Base-by-base conservation (phyloP, 1,284 basidiomycete genomes). In the Pyrrhoderma noxium region DNA sequence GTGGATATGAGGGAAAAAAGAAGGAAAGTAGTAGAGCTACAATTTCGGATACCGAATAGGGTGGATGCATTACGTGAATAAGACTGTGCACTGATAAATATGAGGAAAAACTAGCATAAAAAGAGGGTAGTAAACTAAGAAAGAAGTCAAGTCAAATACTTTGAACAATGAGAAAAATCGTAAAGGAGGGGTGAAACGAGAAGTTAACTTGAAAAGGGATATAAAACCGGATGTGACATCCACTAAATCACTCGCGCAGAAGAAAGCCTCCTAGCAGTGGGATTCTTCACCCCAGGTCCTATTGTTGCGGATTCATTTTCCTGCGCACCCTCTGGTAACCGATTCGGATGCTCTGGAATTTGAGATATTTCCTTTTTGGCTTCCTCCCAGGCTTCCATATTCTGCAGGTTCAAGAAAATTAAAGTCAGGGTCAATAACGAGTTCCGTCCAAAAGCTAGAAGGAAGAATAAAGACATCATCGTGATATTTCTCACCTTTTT, bases 351-450 rank as follows among this genome's bases (percentile, higher is more conserved):
- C 57, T 85, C 81, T 45, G 90, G 85, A 64, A 99, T 93, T 64
- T 84, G 85, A 44, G 82, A 80, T 58, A 96, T 89, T 61, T 94
- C 93, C 57, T 78, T 79, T 73, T 93, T 93, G 8, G 93, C 95
- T 60, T 92, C 91, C 69, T 96, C 86, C 95, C 95, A 99, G 50
- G 88, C 89, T 62, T 95, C 89, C 52, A 98, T 74, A 67, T 98
- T 98, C 93, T 96, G 61, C 18, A 49, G 42, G 27, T 31, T 31
- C 7, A 43, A 25, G 3, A 25, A 47, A 48, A n/a, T 40, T 45
- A 40, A 11, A 31, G 27, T 31, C 27, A 31, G 27, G n/a, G 27
- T 31, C 27, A 31, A 31, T 31, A 31, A 31, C 27, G 27, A 31
- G n/a, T 31, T 11, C 7, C 11, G 11, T 11, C 27, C 27, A 31